Conservation (phyloP, 2,329 filamentous ascomycete species). For the Hymenoscyphus infarciens region DNA sequence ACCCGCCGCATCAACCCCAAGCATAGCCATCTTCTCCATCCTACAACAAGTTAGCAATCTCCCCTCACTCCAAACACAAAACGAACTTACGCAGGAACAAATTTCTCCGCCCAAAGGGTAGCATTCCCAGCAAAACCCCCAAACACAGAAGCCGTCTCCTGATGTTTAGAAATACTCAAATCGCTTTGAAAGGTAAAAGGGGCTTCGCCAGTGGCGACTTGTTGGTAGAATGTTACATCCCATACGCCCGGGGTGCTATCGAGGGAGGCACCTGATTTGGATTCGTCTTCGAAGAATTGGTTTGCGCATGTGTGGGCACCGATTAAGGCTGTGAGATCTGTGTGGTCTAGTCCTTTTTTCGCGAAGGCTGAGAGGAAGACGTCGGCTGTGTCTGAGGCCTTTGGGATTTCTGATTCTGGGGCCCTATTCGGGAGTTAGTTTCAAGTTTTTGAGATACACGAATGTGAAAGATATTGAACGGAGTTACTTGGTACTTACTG, state of each 20-base stretch:
- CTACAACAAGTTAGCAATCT: neutral
- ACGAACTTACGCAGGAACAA: slow-evolving; percentile 7
- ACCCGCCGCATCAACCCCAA: neutral
- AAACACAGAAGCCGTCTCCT: slow-evolving; percentile 4
- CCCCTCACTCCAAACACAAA: neutral
- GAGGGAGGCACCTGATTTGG: neutral
- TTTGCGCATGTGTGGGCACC: slow-evolving; percentile 8
- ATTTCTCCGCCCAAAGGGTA: slow-evolving; percentile 3
- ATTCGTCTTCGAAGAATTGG: slow-evolving; percentile 7
- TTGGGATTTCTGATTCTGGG: slow-evolving; percentile 1
- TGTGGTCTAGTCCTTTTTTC: neutral
- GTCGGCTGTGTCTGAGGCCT: neutral
- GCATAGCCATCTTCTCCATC: slow-evolving; percentile 8
- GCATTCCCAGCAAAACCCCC: slow-evolving; percentile 6
- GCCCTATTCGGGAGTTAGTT: neutral
- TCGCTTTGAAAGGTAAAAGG: slow-evolving; percentile 5
- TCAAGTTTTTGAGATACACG: neutral
- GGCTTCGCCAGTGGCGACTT: neutral
- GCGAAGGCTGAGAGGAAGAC: neutral
- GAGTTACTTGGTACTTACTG: neutral
- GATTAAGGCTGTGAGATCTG: slow-evolving; percentile 4
- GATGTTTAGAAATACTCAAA: neutral
- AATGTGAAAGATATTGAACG: neutral
- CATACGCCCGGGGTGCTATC: slow-evolving; percentile 2
- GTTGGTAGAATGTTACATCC: slow-evolving; percentile 6